These are phyloP conservation scores for Cyberlindnera amylophila DNA, from an alignment of 805 yeast genomes.

Conservation along the genomic window DNA sequence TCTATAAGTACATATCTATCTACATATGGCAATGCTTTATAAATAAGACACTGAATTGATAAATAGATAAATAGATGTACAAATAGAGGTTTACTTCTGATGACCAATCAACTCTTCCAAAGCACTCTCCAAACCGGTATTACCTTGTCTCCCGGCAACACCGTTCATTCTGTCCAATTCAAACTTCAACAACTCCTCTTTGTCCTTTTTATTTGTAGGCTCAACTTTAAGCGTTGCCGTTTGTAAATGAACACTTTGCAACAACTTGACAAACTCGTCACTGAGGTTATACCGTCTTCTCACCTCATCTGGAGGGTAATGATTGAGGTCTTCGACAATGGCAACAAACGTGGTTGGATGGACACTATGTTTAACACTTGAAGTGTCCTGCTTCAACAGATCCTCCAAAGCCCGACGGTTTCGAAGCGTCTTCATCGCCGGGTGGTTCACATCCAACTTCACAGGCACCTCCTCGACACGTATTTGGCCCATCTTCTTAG, in stretches of 20 bases:
- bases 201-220: conserved; percentile 5
- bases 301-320: conserved; percentile 14
- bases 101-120: conserved; percentile 12
- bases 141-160: conserved; percentile 7
- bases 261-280: background rate
- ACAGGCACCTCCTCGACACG: conserved; percentile 19
- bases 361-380: conserved; percentile 2
- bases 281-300: conserved; percentile 12
- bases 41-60: too few relatives aligned
- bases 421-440: conserved; percentile 18
- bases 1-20: too few relatives aligned
- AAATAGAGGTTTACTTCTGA: conserved; percentile 1
- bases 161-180: conserved; percentile 20
- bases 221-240: conserved; percentile 10
- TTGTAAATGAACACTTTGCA: conserved; percentile 1
- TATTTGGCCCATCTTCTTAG: conserved; percentile 17
- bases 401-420: conserved; percentile 16
- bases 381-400: conserved; percentile 5
- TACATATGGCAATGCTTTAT: too few relatives aligned
- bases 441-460: conserved; percentile 19
- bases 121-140: conserved; percentile 16
- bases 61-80: background rate
- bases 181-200: conserved; percentile 5
- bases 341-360: conserved; percentile 19
- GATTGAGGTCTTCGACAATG: conserved; percentile 20